phyloP scores from a whole-genome alignment of 768 basidiomycete genomes.

The Mrakia blollopis region DNA sequence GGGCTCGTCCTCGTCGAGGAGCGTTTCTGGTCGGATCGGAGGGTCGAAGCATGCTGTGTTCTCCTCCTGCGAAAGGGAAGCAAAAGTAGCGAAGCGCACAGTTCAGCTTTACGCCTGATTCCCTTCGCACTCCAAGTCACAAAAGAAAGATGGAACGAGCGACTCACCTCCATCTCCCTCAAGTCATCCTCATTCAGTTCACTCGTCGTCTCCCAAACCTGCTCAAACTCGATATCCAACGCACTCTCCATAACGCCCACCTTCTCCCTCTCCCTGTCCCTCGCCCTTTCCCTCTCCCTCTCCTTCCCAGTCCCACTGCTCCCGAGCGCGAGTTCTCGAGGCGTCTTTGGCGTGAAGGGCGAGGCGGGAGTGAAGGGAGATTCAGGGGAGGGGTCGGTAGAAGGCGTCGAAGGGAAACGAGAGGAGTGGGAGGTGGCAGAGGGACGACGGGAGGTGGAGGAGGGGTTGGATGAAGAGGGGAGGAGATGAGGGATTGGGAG shows the following conservation, averaged over 20 bases:
- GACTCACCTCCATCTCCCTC: constrained; percentile 27
- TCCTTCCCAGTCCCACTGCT: background rate
- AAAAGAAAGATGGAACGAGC: background rate
- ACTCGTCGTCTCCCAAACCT: constrained; percentile 42
- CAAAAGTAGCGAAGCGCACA: too few species aligned
- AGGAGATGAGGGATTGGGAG: constrained; percentile 43
- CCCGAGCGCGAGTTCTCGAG: background rate
- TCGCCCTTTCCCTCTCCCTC: too few species aligned
- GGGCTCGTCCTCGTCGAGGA: background rate
- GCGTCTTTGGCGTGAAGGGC: constrained; percentile 35
- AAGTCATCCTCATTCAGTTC: constrained; percentile 43
- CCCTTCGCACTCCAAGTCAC: background rate
- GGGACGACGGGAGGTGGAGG: background rate
- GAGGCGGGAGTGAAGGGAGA: constrained; percentile 47
- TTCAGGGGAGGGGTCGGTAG: constrained; percentile 31
- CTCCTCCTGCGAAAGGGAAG: background rate
- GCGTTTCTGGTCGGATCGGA: background rate
- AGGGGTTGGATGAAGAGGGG: background rate
- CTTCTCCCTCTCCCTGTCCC: background rate
- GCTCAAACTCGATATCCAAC: constrained; percentile 49
- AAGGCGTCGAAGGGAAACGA: background rate
- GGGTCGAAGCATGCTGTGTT: constrained; percentile 7
- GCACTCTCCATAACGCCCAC: constrained; percentile 31
- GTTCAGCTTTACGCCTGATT: background rate
- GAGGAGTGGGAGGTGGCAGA: constrained; percentile 11